phyloP scores from a whole-genome alignment of 306 rosid species.

The Styphnolobium japonicum region DNA sequence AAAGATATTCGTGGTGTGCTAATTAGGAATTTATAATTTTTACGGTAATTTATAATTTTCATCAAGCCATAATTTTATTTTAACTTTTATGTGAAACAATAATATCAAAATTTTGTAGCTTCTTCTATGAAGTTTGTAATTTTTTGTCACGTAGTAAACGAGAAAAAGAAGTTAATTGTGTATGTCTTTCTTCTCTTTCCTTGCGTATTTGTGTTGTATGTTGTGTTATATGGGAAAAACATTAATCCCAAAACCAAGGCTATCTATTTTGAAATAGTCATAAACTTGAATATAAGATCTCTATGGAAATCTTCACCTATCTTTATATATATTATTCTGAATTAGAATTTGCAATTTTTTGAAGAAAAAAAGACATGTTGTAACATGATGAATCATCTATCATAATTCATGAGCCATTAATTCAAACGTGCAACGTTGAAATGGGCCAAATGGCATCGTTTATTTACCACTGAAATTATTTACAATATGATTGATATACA shows the following conservation, averaged over 20 bases:
- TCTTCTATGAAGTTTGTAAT: too few species aligned
- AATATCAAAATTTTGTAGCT: too few species aligned
- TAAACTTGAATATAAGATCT: not conserved
- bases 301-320: not conserved
- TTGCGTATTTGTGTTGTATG: too few species aligned
- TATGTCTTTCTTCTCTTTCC: too few species aligned
- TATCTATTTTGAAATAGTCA: not conserved
- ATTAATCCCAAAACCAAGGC: too few species aligned
- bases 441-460: constrained; percentile 6
- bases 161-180: too few species aligned
- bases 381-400: not conserved
- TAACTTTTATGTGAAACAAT: too few species aligned
- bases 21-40: not conserved
- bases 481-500: constrained; percentile 19
- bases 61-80: too few species aligned
- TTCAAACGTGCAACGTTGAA: not conserved
- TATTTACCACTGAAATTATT: constrained; percentile 17
- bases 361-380: not conserved
- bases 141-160: too few species aligned
- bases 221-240: too few species aligned
- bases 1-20: not conserved
- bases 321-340: not conserved
- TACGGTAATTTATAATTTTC: too few species aligned
- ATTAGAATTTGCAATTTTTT: not conserved
- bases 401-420: constrained; percentile 10